These are phyloP conservation scores for Vanderwaltozyma tropicalis DNA, from an alignment of 805 yeast species.

Conservation along the genomic window DNA sequence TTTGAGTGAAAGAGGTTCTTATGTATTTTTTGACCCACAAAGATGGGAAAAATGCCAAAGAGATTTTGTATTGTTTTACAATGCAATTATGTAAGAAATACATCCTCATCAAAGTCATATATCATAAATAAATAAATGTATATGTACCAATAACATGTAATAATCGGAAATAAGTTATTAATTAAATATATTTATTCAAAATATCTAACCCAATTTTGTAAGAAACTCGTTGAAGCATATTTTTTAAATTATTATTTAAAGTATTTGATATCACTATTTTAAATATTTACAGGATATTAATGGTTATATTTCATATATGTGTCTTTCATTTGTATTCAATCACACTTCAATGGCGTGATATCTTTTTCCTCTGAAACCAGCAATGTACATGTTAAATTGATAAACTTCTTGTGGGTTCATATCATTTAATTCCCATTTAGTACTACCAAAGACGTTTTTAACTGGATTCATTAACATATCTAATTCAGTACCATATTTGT, in stretches of 20 bases:
- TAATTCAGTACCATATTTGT: slow-evolving; percentile 60
- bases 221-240: too few species aligned
- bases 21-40: slow-evolving; percentile 89
- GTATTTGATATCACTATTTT: neutral
- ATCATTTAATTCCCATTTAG: slow-evolving; percentile 93
- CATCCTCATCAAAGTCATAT: too few species aligned
- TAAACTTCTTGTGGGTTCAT: slow-evolving; percentile 85
- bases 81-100: slow-evolving; percentile 48
- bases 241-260: too few species aligned
- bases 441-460: slow-evolving; percentile 66
- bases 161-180: neutral
- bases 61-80: slow-evolving; percentile 51
- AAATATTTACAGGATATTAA: slow-evolving; percentile 1
- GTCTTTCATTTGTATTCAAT: neutral
- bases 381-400: slow-evolving; percentile 81
- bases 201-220: too few species aligned
- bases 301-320: neutral
- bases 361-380: slow-evolving; percentile 93
- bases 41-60: slow-evolving; percentile 90
- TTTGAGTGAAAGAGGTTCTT: slow-evolving; percentile 77
- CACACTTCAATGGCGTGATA: slow-evolving; percentile 62
- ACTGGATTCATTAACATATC: slow-evolving; percentile 72
- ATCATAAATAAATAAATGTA: neutral
- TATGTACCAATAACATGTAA: neutral
- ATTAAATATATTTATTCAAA: neutral